These are phyloP conservation scores for Magnusiomyces ingens DNA, from an alignment of 1,139 yeast species.

Conservation along the genomic window DNA sequence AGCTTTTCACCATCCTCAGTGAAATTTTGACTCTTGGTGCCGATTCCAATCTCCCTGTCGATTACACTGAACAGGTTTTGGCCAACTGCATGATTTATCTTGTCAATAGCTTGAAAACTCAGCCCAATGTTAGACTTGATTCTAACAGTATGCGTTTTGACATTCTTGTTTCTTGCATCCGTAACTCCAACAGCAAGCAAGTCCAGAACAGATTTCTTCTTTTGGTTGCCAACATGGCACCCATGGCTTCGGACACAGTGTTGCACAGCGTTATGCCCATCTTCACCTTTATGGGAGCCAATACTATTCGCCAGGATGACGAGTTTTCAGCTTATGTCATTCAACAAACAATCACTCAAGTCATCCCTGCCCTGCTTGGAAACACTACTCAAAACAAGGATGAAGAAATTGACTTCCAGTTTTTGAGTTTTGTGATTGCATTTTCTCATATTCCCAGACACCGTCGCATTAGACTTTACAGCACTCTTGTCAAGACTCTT, in stretches of 20 bases:
- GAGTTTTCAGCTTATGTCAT: constrained; percentile 89
- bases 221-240: constrained; percentile 81
- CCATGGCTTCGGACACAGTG: constrained; percentile 83
- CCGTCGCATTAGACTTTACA: constrained; percentile 79
- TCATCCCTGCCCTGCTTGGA: constrained; percentile 80
- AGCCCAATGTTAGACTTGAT: constrained; percentile 39
- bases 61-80: constrained; percentile 84
- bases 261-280: constrained; percentile 98
- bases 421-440: constrained; percentile 87
- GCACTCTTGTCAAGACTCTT: constrained; percentile 69
- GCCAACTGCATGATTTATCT: constrained; percentile 79
- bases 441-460: constrained; percentile 95
- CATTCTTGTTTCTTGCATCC: constrained; percentile 79
- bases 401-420: constrained; percentile 73
- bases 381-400: constrained; percentile 46
- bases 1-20: constrained; percentile 60
- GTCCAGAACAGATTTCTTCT: constrained; percentile 82
- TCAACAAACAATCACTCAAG: constrained; percentile 84
- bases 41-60: constrained; percentile 86
- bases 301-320: constrained; percentile 92
- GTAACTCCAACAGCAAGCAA: constrained; percentile 87
- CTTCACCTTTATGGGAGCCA: constrained; percentile 98
- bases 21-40: constrained; percentile 84
- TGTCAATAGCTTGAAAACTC: constrained; percentile 40
- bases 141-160: constrained; percentile 79